These are phyloP conservation scores for Bryum argenteum DNA, from an alignment of 225 moss, liverwort and hornwort genomes.

Conservation along the genomic window DNA sequence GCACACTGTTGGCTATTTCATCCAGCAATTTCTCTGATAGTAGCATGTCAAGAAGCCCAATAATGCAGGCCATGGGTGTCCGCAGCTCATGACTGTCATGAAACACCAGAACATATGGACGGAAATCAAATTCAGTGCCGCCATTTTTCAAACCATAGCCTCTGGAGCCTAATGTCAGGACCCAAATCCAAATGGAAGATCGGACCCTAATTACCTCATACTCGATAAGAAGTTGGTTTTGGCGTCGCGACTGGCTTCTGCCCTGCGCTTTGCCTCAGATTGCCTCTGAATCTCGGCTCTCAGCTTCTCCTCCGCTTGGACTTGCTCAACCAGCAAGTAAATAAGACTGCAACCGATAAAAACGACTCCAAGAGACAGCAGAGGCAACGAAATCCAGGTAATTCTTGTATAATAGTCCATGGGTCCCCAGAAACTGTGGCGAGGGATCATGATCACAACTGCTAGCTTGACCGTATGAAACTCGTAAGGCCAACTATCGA, in stretches of 20 bases:
- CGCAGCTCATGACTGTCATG: slow-evolving; percentile 71
- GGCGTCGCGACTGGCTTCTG: slow-evolving; percentile 90
- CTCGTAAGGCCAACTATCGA: slow-evolving; percentile 68
- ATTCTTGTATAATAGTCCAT: slow-evolving; percentile 62
- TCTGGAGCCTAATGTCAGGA: background rate
- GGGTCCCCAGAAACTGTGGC: slow-evolving; percentile 63
- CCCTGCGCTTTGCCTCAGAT: slow-evolving; percentile 65
- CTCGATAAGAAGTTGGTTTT: slow-evolving; percentile 87
- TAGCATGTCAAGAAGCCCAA: slow-evolving; percentile 79
- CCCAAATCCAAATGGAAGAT: background rate
- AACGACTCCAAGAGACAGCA: slow-evolving; percentile 60
- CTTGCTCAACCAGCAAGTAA: slow-evolving; percentile 66
- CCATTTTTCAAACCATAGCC: slow-evolving; percentile 15
- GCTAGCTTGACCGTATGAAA: slow-evolving; percentile 66
- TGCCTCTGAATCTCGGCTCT: slow-evolving; percentile 67
- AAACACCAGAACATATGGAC: slow-evolving; percentile 26
- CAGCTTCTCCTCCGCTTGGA: slow-evolving; percentile 64
- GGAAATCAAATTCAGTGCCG: background rate
- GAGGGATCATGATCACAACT: slow-evolving; percentile 73
- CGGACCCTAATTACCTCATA: slow-evolving; percentile 61
- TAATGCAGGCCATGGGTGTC: slow-evolving; percentile 90
- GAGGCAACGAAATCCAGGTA: slow-evolving; percentile 59
- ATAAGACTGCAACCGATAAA: slow-evolving; percentile 62
- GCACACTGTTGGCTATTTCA: slow-evolving; percentile 72
- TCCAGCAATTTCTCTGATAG: slow-evolving; percentile 64